These are phyloP conservation scores for Lanmaoa pseudosensibilis DNA, from an alignment of 768 basidiomycete genomes.

Conservation along the genomic window DNA sequence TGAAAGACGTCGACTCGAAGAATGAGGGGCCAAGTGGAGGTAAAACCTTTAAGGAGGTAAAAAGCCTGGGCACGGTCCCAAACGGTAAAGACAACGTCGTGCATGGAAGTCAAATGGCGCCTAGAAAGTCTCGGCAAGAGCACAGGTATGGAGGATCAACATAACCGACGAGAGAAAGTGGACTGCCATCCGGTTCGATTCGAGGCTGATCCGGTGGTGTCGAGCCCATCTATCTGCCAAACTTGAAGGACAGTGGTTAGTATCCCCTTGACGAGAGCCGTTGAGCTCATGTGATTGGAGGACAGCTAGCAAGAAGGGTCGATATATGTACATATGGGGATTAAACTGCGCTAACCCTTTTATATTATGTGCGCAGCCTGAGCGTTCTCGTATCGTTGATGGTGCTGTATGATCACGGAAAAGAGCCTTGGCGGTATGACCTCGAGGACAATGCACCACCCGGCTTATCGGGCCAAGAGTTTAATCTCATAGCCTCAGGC, in stretches of 20 bases:
- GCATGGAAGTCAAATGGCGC: not conserved
- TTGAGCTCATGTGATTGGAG: no score
- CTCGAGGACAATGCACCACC: no score
- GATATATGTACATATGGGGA: no score
- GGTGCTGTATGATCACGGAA: not conserved
- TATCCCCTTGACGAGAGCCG: no score
- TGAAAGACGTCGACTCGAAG: not conserved
- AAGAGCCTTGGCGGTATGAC: no score
- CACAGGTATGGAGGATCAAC: slow-evolving; percentile 7
- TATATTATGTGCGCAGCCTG: no score
- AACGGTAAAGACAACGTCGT: slow-evolving; percentile 4
- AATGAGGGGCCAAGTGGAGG: not conserved
- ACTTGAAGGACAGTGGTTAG: no score
- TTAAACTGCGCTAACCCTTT: no score
- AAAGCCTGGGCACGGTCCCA: not conserved
- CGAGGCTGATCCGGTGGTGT: not conserved
- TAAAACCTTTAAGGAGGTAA: not conserved
- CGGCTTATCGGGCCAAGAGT: not conserved
- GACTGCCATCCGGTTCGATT: not conserved
- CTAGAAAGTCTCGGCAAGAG: slow-evolving; percentile 1
- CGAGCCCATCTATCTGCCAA: no score
- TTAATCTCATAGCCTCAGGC: no score
- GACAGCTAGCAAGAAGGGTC: no score
- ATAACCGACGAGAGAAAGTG: not conserved
- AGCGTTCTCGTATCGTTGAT: no score